phyloP scores from a whole-genome alignment of 2,329 filamentous ascomycete species.

The Fusarium azukiicola region DNA sequence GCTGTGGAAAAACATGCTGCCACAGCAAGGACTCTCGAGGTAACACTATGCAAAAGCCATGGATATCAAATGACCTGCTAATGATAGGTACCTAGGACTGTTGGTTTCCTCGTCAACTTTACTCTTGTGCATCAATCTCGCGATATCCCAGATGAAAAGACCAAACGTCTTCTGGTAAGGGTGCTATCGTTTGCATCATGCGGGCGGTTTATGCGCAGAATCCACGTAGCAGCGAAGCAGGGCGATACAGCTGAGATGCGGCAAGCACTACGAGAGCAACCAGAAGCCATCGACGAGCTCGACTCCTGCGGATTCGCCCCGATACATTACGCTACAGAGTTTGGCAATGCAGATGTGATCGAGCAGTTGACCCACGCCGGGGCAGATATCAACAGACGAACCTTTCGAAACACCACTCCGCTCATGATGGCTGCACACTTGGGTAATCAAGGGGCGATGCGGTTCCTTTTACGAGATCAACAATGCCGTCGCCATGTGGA shows the following conservation, averaged over 20 bases:
- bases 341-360: rapidly evolving
- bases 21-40: conserved; percentile 31
- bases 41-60: neutral
- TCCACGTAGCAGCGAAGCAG: conserved; percentile 4
- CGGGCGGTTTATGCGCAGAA: rapidly evolving
- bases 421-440: no score
- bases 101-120: rapidly evolving
- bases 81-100: neutral
- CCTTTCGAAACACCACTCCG: rapidly evolving
- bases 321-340: rapidly evolving
- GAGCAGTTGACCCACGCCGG: conserved; percentile 19
- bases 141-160: rapidly evolving
- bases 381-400: conserved; percentile 12
- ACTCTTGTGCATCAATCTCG: rapidly evolving
- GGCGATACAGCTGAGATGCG: neutral
- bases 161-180: neutral
- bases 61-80: neutral
- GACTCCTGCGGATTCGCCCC: rapidly evolving
- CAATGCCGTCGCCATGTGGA: neutral
- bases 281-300: conserved; percentile 19
- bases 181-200: neutral
- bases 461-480: neutral
- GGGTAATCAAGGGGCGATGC: no score
- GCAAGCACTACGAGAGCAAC: conserved; percentile 16
- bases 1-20: conserved; percentile 41